Conservation (phyloP, 2,329 filamentous ascomycete genomes). For the Penicillium sp. region DNA sequence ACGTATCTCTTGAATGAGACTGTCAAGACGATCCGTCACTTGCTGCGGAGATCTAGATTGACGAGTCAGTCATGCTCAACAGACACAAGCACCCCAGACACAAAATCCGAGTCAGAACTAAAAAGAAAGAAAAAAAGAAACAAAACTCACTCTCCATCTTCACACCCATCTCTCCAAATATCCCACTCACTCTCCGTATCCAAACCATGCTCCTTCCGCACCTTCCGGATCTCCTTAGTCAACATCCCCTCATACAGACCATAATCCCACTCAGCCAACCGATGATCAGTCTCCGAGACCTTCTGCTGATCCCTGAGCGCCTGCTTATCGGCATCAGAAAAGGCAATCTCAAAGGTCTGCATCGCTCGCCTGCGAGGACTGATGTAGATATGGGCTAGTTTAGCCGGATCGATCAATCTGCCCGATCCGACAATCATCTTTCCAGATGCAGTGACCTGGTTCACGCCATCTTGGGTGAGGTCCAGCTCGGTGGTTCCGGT, state of each 20-base stretch:
- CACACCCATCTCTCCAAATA: slow-evolving; percentile 58
- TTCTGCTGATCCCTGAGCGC: slow-evolving; percentile 25
- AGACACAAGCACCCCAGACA: background rate
- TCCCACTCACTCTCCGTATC: slow-evolving; percentile 52
- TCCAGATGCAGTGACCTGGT: slow-evolving; percentile 47
- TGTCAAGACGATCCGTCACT: slow-evolving; percentile 43
- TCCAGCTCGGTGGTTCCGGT: slow-evolving; percentile 47
- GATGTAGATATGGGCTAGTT: slow-evolving; percentile 48
- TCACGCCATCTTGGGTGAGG: slow-evolving; percentile 41
- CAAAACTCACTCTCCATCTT: slow-evolving; percentile 51
- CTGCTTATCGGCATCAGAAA: slow-evolving; percentile 29
- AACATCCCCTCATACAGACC: slow-evolving; percentile 60
- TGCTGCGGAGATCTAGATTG: slow-evolving; percentile 32
- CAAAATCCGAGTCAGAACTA: background rate
- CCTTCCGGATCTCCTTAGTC: slow-evolving; percentile 48
- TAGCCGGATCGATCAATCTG: slow-evolving; percentile 51
- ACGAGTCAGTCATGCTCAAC: slow-evolving; percentile 6
- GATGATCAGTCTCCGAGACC: slow-evolving; percentile 50
- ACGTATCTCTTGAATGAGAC: slow-evolving; percentile 42
- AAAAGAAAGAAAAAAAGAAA: background rate
- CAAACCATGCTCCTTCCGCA: slow-evolving; percentile 47
- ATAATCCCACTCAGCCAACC: slow-evolving; percentile 60
- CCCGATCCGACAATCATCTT: slow-evolving; percentile 48
- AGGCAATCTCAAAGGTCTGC: slow-evolving; percentile 49
- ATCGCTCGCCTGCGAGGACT: slow-evolving; percentile 51